These are phyloP conservation scores for Paramecium octaurelia DNA, from an alignment of 73 alveolate genomes.

Conservation along the genomic window DNA sequence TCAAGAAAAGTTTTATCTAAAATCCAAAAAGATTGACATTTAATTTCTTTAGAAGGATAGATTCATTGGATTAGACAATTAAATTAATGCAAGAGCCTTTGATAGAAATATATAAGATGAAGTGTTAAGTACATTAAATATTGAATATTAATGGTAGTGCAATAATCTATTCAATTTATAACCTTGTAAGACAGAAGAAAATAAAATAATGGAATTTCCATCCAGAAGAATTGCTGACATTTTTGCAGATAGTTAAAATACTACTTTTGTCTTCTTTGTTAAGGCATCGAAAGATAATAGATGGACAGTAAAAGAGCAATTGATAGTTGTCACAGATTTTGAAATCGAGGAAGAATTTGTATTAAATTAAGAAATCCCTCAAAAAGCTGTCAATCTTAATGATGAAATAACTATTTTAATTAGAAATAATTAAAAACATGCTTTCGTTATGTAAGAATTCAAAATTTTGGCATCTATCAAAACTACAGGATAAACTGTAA, in stretches of 20 bases:
- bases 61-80: neutral
- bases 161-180: neutral
- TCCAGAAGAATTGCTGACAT: neutral
- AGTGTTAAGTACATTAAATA: neutral
- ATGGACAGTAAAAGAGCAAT: neutral
- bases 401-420: neutral
- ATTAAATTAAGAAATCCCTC: neutral
- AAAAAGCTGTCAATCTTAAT: neutral
- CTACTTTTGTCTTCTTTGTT: neutral
- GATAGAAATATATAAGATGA: neutral
- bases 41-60: neutral
- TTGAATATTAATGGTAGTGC: neutral
- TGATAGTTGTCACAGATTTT: neutral
- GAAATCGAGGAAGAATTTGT: neutral
- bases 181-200: neutral
- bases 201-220: neutral
- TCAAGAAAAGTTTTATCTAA: neutral
- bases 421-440: neutral
- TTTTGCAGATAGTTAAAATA: neutral
- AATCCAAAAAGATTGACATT: neutral
- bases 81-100: neutral
- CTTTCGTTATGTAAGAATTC: neutral
- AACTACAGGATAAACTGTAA: neutral
- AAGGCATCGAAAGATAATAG: neutral
- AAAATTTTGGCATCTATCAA: neutral